These are phyloP conservation scores for Cunninghamia lanceolata DNA, from an alignment of 75 land plant species.

Conservation along the genomic window DNA sequence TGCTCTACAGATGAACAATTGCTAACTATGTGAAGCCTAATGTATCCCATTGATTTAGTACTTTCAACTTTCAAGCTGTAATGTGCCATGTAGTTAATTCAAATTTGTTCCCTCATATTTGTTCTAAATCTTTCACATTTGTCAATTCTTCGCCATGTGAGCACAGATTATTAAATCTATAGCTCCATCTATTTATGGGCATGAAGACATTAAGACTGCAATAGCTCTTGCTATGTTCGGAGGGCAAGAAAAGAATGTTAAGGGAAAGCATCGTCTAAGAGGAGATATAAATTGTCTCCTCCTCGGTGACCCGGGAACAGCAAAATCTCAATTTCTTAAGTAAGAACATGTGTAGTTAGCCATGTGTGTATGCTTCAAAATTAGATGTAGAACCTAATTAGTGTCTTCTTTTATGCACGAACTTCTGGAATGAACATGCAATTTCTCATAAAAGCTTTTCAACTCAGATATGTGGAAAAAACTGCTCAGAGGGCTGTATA, in stretches of 20 bases:
- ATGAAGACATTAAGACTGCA: slow-evolving; percentile 97
- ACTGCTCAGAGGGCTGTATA: slow-evolving; percentile 99
- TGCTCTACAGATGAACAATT: not conserved
- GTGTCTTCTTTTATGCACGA: not conserved
- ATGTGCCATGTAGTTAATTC: not conserved
- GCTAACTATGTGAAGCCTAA: not conserved
- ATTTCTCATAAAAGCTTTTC: not conserved
- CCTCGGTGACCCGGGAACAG: slow-evolving; percentile 98
- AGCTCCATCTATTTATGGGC: slow-evolving; percentile 98
- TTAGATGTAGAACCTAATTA: not conserved
- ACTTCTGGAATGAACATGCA: slow-evolving; percentile 8
- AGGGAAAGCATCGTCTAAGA: slow-evolving; percentile 93
- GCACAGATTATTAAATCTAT: slow-evolving; percentile 90
- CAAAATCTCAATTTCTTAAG: slow-evolving; percentile 98
- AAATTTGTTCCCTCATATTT: not conserved
- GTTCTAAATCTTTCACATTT: not conserved
- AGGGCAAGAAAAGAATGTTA: slow-evolving; percentile 95
- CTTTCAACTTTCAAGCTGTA: not conserved
- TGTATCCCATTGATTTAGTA: not conserved
- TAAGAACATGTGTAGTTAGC: slow-evolving; percentile 21
- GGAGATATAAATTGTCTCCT: slow-evolving; percentile 97
- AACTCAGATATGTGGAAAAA: slow-evolving; percentile 84
- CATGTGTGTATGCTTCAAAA: not conserved
- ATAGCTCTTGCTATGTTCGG: slow-evolving; percentile 99
- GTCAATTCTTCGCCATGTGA: not conserved